Percentiles rank a stretch among this genome's conserved stretches.
These are phyloP conservation scores for Podila minutissima DNA, from an alignment of 192 early-diverging fungal species.

Conservation along the genomic window DNA sequence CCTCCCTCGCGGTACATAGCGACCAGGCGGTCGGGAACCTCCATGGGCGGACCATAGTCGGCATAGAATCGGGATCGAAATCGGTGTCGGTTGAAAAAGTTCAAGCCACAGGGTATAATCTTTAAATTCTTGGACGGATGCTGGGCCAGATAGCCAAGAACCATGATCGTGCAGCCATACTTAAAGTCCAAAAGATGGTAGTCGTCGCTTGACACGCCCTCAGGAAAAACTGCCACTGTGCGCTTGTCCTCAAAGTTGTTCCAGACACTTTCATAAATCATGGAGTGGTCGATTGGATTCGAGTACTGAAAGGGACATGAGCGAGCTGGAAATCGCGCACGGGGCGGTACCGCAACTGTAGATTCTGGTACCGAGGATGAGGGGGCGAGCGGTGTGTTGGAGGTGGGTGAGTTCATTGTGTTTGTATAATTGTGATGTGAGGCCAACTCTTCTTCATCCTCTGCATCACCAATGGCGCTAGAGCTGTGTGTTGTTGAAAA, in stretches of 20 bases:
- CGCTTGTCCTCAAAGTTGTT: slow-evolving; percentile 49
- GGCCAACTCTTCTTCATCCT: neutral
- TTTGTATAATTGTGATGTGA: neutral
- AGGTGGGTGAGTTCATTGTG: neutral
- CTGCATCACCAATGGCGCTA: neutral
- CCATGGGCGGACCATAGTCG: slow-evolving; percentile 42
- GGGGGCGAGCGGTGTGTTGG: neutral
- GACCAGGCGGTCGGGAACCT: slow-evolving; percentile 39
- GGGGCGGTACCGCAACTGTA: neutral
- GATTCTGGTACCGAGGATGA: neutral
- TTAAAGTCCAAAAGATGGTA: slow-evolving; percentile 55
- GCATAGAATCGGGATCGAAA: slow-evolving; percentile 56
- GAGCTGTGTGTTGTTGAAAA: slow-evolving; percentile 26
- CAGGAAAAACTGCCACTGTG: slow-evolving; percentile 53
- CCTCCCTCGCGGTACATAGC: slow-evolving; percentile 48
- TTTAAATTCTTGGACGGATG: slow-evolving; percentile 37
- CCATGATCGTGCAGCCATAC: slow-evolving; percentile 58
- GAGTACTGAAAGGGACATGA: slow-evolving; percentile 48
- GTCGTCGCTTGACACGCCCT: slow-evolving; percentile 54
- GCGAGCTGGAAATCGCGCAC: slow-evolving; percentile 22
- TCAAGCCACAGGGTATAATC: slow-evolving; percentile 55
- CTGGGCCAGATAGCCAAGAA: slow-evolving; percentile 51
- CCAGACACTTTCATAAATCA: slow-evolving; percentile 53
- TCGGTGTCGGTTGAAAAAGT: slow-evolving; percentile 59
- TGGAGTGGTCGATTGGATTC: slow-evolving; percentile 45